Percentiles rank a stretch among this genome's conserved stretches.
These are phyloP conservation scores for Arabidopsis suecica DNA, from an alignment of 345 rosid genomes.

Conservation along the genomic window DNA sequence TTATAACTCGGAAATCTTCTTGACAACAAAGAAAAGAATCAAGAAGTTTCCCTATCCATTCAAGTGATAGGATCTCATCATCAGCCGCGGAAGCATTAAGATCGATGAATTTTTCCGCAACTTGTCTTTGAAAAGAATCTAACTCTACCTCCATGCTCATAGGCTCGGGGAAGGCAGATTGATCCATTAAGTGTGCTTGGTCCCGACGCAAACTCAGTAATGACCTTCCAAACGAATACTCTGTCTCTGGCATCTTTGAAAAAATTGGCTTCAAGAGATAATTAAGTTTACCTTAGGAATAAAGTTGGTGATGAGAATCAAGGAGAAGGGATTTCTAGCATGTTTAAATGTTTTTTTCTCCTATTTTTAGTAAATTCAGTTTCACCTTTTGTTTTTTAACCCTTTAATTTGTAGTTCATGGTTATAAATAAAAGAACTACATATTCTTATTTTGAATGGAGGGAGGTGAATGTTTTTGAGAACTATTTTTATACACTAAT, in stretches of 20 bases:
- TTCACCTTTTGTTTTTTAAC: constrained; percentile 15
- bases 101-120: constrained; percentile 54
- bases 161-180: constrained; percentile 30
- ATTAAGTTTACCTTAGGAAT: neutral
- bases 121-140: constrained; percentile 65
- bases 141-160: constrained; percentile 53
- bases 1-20: constrained; percentile 60
- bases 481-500: neutral
- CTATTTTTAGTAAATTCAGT: constrained; percentile 26
- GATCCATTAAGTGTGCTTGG: constrained; percentile 48
- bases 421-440: constrained; percentile 13
- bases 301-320: neutral
- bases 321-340: neutral
- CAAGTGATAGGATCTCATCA: constrained; percentile 56
- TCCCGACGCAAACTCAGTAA: constrained; percentile 55
- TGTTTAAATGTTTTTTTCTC: neutral
- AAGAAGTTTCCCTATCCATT: constrained; percentile 63
- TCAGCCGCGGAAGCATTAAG: constrained; percentile 45
- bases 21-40: constrained; percentile 61
- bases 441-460: neutral
- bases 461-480: neutral
- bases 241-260: constrained; percentile 60
- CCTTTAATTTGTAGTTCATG: neutral
- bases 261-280: neutral
- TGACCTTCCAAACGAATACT: constrained; percentile 54